Conservation (phyloP, 2,329 filamentous ascomycete species). For the Diaporthe eres region DNA sequence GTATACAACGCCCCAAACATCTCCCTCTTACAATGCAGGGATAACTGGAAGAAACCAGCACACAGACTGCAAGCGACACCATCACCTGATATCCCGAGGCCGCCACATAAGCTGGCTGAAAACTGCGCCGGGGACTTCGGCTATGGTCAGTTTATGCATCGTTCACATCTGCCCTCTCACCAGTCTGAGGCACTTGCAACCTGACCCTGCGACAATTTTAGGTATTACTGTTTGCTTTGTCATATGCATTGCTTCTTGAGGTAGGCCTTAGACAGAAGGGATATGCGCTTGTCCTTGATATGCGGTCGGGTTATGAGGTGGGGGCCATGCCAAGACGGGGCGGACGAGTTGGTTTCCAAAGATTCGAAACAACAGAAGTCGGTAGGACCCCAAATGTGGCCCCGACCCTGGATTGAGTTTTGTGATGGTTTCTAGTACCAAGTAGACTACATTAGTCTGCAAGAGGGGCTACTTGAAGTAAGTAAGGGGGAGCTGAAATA, state of each 20-base stretch:
- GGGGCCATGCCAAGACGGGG: slow-evolving; percentile 27
- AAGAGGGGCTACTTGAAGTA: neutral
- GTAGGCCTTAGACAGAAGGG: neutral
- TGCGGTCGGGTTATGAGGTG: neutral
- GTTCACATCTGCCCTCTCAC: neutral
- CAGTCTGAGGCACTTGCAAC: neutral
- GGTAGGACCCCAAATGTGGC: slow-evolving; percentile 4
- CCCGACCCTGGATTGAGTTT: slow-evolving; percentile 19
- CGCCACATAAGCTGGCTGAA: neutral
- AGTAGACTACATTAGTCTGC: neutral
- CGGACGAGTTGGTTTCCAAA: slow-evolving; percentile 18
- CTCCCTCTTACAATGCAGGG: too few species aligned
- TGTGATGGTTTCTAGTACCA: slow-evolving; percentile 2
- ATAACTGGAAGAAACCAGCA: neutral
- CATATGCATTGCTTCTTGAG: neutral
- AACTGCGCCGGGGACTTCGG: neutral
- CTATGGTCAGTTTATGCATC: neutral
- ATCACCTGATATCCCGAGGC: neutral
- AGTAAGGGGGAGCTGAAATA: neutral
- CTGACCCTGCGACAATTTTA: neutral
- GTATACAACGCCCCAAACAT: neutral
- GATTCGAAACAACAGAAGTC: slow-evolving; percentile 9
- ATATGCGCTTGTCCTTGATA: neutral
- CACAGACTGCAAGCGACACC: too few species aligned
- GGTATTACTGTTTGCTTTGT: slow-evolving; percentile 8